These are phyloP conservation scores for Raphanus raphanistrum DNA, from an alignment of 345 rosid genomes.

Conservation along the genomic window DNA sequence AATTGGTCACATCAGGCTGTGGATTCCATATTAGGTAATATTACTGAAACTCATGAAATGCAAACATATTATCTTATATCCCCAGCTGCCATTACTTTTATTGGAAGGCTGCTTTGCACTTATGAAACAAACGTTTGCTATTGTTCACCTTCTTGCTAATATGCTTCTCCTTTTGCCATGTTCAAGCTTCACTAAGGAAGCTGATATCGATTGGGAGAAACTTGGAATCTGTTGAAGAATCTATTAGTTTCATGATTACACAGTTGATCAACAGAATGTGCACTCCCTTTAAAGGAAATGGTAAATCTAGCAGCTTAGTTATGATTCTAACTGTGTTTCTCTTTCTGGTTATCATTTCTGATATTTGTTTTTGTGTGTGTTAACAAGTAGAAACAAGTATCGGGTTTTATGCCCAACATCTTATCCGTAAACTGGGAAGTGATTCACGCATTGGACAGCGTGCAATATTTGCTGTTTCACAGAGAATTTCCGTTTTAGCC, in stretches of 20 bases:
- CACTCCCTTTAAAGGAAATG: slow-evolving; percentile 47
- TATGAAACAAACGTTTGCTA: not conserved
- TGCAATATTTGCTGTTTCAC: slow-evolving; percentile 58
- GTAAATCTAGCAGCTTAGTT: slow-evolving; percentile 36
- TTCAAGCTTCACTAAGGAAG: slow-evolving; percentile 60
- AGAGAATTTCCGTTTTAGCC: slow-evolving; percentile 59
- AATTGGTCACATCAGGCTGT: slow-evolving; percentile 95
- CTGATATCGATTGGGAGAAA: slow-evolving; percentile 51
- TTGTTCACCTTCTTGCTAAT: slow-evolving; percentile 24
- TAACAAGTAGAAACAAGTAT: slow-evolving; percentile 8
- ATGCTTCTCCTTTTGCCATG: not conserved
- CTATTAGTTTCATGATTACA: slow-evolving; percentile 51
- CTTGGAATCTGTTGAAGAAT: slow-evolving; percentile 59
- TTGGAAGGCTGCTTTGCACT: not conserved
- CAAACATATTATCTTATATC: not conserved
- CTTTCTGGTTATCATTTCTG: slow-evolving; percentile 5
- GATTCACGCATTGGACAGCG: slow-evolving; percentile 74
- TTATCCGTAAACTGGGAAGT: slow-evolving; percentile 46
- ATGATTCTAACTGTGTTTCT: not conserved
- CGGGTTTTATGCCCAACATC: slow-evolving; percentile 65
- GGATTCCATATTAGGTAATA: slow-evolving; percentile 76
- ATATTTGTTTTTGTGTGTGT: slow-evolving; percentile 23
- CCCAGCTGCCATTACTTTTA: not conserved
- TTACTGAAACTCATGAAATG: not conserved
- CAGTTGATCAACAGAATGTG: slow-evolving; percentile 68